phyloP scores from a whole-genome alignment of 108 stramenopile genomes.

The Parietichytrium sp. region DNA sequence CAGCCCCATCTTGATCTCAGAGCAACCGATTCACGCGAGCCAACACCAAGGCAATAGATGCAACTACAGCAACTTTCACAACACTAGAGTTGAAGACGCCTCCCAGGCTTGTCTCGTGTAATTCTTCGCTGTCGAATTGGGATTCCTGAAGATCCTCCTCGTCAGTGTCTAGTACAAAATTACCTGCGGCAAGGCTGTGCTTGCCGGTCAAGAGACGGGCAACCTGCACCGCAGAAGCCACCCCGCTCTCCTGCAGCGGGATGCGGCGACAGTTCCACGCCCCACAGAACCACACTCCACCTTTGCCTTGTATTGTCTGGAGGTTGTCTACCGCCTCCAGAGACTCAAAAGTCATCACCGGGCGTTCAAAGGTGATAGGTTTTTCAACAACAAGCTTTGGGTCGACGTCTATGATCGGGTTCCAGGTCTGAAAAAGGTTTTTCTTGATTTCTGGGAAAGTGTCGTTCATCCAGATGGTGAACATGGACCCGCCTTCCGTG shows the following conservation, averaged over 20 bases:
- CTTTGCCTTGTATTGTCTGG: neutral
- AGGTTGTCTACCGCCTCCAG: neutral
- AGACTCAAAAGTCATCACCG: neutral
- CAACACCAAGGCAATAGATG: too few species aligned
- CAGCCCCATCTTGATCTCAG: too few species aligned
- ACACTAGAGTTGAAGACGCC: too few species aligned
- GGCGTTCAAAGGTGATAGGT: neutral
- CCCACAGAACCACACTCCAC: constrained; percentile 5
- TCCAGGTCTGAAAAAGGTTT: constrained; percentile 24
- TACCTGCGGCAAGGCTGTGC: too few species aligned
- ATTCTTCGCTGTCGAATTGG: too few species aligned
- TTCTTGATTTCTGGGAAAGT: neutral
- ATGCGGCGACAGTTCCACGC: constrained; percentile 15
- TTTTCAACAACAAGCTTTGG: neutral
- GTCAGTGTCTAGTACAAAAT: too few species aligned
- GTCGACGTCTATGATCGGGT: constrained; percentile 4
- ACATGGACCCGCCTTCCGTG: neutral
- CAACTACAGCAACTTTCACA: too few species aligned
- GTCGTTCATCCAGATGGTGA: constrained; percentile 36
- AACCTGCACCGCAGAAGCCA: neutral
- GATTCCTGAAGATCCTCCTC: too few species aligned
- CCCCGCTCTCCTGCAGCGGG: constrained; percentile 22
- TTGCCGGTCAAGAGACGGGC: too few species aligned
- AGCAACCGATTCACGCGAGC: too few species aligned
- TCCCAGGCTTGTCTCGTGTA: too few species aligned